Base-by-base conservation (phyloP, 257 asterid genomes). In the Linaria vulgaris region DNA sequence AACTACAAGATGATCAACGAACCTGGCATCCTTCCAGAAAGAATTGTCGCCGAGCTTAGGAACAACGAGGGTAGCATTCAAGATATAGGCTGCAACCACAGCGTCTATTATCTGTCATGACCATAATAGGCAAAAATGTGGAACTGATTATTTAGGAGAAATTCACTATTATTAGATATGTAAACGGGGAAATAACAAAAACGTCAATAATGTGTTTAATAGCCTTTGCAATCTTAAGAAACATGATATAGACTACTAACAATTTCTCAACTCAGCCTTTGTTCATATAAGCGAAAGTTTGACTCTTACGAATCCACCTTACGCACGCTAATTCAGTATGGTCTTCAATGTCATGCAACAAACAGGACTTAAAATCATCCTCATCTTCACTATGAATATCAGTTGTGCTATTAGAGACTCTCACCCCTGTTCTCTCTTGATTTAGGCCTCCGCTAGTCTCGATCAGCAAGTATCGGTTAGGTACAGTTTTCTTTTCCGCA, bases 401-500 rank as follows among this genome's bases (percentile, higher is more conserved):
- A n/a, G n/a, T n/a, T n/a, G n/a, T n/a, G n/a, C n/a, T n/a, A n/a
- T n/a, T n/a, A n/a, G n/a, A n/a, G 41, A 34, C 9, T 34, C 54
- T 56, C 70, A 85, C 96, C 87, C 96, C 95, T 16, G 92, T 86
- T 80, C 96, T 84, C 66, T 88, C 95, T 60, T 88, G 96, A 76
- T 88, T 88, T 59, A 88, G 65, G 41, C 96, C 96, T 63, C 96
- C 96, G 46, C 96, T 88, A 1, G 95, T 83, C 58, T 88, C 88
- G 60, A 88, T 86, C 69, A 86, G 39, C 74, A 88, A 76, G 69
- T 86, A 86, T 38, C 92, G 71, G 23, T 74, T 54, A 19, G 79
- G 80, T 21, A 57, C 67, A 1, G 82, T 78, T 3, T 70, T 77
- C 67, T 20, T 64, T 51, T 56, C 76, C 12, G 85, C 70, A 41